A percentile compares a stretch with the other conserved stretches of the same genome.
phyloP scores from a whole-genome alignment of 495 filamentous ascomycete genomes.

The Haplographium delicatum region DNA sequence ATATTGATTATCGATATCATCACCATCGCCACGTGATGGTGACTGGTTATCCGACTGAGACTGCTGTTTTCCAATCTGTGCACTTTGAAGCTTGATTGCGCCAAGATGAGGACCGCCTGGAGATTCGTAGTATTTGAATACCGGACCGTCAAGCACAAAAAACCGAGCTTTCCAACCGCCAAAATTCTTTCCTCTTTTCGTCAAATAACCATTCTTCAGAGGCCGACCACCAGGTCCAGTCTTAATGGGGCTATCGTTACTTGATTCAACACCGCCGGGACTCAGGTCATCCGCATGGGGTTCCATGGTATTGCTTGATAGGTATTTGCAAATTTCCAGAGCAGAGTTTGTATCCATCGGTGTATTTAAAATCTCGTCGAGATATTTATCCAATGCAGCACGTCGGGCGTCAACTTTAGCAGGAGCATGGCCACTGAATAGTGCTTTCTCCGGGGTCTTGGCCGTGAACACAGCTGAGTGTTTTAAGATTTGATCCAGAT shows the following conservation, averaged over 20 bases:
- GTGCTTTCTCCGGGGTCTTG: conserved; percentile 73
- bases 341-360: conserved; percentile 74
- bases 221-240: conserved; percentile 58
- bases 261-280: conserved; percentile 38
- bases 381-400: conserved; percentile 73
- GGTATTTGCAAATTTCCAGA: conserved; percentile 78
- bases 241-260: conserved; percentile 34
- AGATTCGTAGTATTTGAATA: conserved; percentile 86
- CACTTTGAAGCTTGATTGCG: conserved; percentile 84
- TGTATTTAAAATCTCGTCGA: conserved; percentile 77
- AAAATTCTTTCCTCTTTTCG: conserved; percentile 96
- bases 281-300: conserved; percentile 61
- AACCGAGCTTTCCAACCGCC: conserved; percentile 98
- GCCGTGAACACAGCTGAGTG: conserved; percentile 59
- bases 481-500: conserved; percentile 75
- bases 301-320: conserved; percentile 80
- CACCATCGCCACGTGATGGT: conserved; percentile 50
- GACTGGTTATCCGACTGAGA: conserved; percentile 49
- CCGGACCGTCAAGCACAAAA: conserved; percentile 85
- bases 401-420: conserved; percentile 89
- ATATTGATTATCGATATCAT: conserved; percentile 88
- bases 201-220: conserved; percentile 85
- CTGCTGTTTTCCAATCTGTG: conserved; percentile 86
- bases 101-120: conserved; percentile 85
- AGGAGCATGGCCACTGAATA: conserved; percentile 91